Base-by-base conservation (phyloP, 2,329 filamentous ascomycete species). In the Dactylellina parvicollis region DNA sequence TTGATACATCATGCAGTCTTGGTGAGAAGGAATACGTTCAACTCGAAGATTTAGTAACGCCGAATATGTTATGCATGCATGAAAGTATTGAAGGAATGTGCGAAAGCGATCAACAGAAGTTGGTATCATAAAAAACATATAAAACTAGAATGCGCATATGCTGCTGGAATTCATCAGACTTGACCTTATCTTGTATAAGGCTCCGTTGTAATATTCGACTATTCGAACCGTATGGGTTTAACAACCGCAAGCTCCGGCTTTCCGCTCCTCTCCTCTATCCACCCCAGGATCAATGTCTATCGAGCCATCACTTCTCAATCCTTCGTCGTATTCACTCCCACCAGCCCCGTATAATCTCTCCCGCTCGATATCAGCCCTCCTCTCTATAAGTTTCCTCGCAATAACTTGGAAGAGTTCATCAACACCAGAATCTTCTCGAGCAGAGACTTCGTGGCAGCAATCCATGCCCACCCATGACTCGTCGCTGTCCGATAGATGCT, bases 371-470 rank as follows among this genome's bases (percentile, higher is more conserved):
- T 77, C 76, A 2, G 75, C 75, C 12, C 77, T 62, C n/a, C 75
- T 87, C 82, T 97, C 94, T 3, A 89, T 88, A 16, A 90, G 82
- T 82, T 96, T 96, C 78, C 96, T 85, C 7, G 93, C 95, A 47
- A 92, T 90, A 24, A 96, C 92, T 1, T 94, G 86, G 78, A 98
- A 98, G 0, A 99, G 92, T 81, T 98, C 95, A 77, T 98, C 95
- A 16, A 99, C 93, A 16, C 94, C 94, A 83, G 77, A 75, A 46
- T 78, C 77, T 36, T 78, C 77, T 40, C 77, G 72, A 50, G 94
- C 93, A 77, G 89, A 93, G 79, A 99, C 94, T 83, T 99, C 95
- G 81, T 98, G 95, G 80, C 94, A 98, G 75, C 92, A 96, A 79
- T 97, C 93, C 93, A 94, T 98, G 57, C 93, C 92, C 4, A 92